Percentiles rank a stretch among this genome's conserved stretches.
phyloP scores from a whole-genome alignment of 2,329 filamentous ascomycete species.

The Corinectria fuckeliana region DNA sequence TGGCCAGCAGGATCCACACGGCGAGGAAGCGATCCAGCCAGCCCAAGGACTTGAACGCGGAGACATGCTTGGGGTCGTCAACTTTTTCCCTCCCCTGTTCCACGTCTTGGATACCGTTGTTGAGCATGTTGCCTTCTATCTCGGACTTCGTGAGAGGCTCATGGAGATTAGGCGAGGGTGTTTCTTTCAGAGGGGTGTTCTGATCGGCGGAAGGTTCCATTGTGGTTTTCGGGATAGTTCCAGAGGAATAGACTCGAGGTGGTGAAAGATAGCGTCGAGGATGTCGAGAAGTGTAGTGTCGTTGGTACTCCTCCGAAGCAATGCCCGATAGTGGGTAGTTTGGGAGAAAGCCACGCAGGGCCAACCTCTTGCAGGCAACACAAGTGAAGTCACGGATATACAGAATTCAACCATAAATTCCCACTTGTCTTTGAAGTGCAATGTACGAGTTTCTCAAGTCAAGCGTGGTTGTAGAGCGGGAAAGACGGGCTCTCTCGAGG shows the following conservation, averaged over 20 bases:
- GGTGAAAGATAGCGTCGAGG: neutral
- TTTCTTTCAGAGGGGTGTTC: neutral
- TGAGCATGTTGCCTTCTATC: conserved; percentile 7
- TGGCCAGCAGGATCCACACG: conserved; percentile 79
- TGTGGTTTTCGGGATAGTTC: neutral
- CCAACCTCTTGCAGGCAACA: neutral
- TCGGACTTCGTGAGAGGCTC: neutral
- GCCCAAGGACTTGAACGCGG: conserved; percentile 61
- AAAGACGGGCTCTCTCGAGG: neutral
- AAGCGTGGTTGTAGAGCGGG: neutral
- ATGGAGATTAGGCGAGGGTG: neutral
- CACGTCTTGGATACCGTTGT: conserved; percentile 3
- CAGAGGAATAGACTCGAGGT: neutral
- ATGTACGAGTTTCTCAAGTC: neutral
- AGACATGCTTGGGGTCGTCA: conserved; percentile 26
- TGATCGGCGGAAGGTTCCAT: neutral
- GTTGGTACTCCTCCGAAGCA: neutral
- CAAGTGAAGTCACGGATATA: neutral
- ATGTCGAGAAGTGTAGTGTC: neutral
- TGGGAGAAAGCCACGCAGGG: neutral
- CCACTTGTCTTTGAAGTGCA: too few relatives aligned
- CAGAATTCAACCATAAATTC: too few relatives aligned
- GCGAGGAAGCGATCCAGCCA: conserved; percentile 69
- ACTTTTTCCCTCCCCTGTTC: conserved; percentile 4
- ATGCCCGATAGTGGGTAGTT: neutral